These are phyloP conservation scores for Lichtheimia ornata DNA, from an alignment of 371 early-diverging fungal species.

Conservation along the genomic window DNA sequence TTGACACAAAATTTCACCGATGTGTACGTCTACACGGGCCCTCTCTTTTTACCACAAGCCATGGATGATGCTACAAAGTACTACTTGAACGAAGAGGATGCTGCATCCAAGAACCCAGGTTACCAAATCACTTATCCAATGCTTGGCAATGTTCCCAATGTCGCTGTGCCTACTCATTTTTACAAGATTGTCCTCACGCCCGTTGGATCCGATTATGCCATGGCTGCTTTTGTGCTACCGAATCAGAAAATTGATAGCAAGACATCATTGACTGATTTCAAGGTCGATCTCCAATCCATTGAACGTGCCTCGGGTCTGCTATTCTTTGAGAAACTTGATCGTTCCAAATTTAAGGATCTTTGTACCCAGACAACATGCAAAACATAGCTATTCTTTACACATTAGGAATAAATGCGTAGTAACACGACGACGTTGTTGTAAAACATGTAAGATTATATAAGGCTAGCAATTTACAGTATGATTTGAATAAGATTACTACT, in stretches of 20 bases:
- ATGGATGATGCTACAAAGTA: neutral
- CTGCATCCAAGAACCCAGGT: constrained; percentile 1
- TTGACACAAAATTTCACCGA: constrained; percentile 63
- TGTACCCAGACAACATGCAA: constrained; percentile 32
- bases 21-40: constrained; percentile 79
- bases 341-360: constrained; percentile 35
- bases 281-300: constrained; percentile 66
- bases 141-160: constrained; percentile 73
- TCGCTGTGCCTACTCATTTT: constrained; percentile 92
- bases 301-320: constrained; percentile 76
- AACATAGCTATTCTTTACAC: neutral
- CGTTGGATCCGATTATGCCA: constrained; percentile 27
- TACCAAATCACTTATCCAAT: constrained; percentile 61
- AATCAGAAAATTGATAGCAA: constrained; percentile 67
- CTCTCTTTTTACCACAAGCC: constrained; percentile 70
- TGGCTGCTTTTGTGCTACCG: constrained; percentile 83
- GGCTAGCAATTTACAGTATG: too few species aligned
- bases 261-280: constrained; percentile 64
- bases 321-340: constrained; percentile 68
- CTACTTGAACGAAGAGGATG: neutral
- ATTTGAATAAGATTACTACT: neutral
- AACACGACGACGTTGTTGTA: too few species aligned
- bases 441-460: too few species aligned
- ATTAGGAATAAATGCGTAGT: too few species aligned
- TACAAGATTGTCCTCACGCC: constrained; percentile 76